Evolutionary conservation across 257 asterid species (phyloP), one percentile per base, ranked within the genome.

Genomic region (Nyctanthes arbortristis): DNA sequence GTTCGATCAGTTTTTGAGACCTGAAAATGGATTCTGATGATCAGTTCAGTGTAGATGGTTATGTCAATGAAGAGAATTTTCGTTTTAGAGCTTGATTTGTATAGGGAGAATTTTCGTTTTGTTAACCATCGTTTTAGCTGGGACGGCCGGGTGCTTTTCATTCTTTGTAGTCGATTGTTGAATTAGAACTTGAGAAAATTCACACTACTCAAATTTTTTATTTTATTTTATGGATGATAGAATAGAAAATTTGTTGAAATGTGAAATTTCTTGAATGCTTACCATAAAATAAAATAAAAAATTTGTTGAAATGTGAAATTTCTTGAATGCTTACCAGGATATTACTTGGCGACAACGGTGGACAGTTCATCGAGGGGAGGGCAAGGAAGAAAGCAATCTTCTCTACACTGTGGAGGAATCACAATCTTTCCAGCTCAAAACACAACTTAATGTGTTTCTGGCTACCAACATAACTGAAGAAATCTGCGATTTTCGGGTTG

Each of bases 341-440:
- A 36, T 70, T 29, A 45, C 69, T 43, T 59, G 67, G 75, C 74
- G 76, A 14, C 65, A 76, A 31, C 73, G 63, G 56, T 84, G 88
- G 88, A 69, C 14, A 61, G 78, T 83, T 69, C 78, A 80, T 57
- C 60, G 72, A 0, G 84, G 85, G 61, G 85, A 78, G 22, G 68
- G 71, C 67, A 65, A 36, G 32, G 77, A 70, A 5, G 76, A 24
- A 37, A 65, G 69, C 28, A 40, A 73, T 66, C 63, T 80, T 66
- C 81, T 83, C 14, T 83, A 73, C 74, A 75, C 76, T 0, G 77
- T 83, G 39, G 77, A 64, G 62, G 69, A 76, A 61, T 68, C 85
- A 35, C 70, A 47, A 13, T 24, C 68, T 39, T 39, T 78, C 18
- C 78, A 68, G 60, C 69, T 84, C 47, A 84, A 78, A 60, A 64